Evolutionary conservation across 169 alveolate genomes (phyloP), one percentile per base, ranked within the genome.

Genomic region (Plasmodium malariae): DNA sequence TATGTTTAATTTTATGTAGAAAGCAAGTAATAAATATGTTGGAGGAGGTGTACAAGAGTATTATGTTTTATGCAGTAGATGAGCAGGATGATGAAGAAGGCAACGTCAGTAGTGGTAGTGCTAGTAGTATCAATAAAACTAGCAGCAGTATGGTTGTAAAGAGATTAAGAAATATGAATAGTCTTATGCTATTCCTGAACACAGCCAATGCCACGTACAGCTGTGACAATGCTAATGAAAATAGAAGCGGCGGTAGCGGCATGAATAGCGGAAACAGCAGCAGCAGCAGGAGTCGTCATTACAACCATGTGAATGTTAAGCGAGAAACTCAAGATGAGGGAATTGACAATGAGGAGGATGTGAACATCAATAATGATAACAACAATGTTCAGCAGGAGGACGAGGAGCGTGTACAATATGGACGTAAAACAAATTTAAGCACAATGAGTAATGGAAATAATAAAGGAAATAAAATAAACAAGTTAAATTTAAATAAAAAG

Each of bases 401-500:
- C 12, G 57, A 48, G 12, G 57, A 48, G 1, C 19, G n/a, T 48
- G 12, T 19, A 48, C 12, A 48, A 14, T 48, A 17, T n/a, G 65
- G 26, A 4, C 51, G 54, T 28, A 68, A 60, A 32, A 83, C 83
- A 0, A 32, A 67, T 26, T 51, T 83, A n/a, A 51, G 91, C 30
- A n/a, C 83, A 24, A 9, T 67, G 36, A 65, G 76, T 59, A 57
- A 83, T 83, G 72, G 40, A 17, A 45, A 54, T 59, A 83, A 54
- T 70, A 76, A 24, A 40, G 32, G 62, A 14, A 76, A 48, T 26
- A 67, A 83, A 65, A 40, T 80, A 3, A 80, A 80, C 34, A 65
- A 63, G 17, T 12, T 67, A 24, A 83, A 24, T 30, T 54, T 83
- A 11, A 83, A 83, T 60, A 83, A 83, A 70, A 67, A 83, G 12